Percentiles rank a stretch among this genome's conserved stretches.
Evolutionary conservation across 306 rosid species (phyloP).

Genomic region (Canavalia gladiata): DNA sequence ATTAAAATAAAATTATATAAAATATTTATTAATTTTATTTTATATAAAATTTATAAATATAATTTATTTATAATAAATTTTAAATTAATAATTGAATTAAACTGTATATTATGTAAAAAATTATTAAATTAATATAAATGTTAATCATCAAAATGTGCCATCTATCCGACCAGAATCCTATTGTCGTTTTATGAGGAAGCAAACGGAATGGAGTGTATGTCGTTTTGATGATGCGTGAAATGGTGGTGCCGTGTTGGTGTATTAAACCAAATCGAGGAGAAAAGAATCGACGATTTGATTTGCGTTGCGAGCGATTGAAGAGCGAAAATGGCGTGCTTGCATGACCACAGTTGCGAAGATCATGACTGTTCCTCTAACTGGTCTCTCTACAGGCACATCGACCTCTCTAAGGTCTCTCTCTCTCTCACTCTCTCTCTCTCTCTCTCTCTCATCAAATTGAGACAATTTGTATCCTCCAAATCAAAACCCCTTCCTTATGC

Average conservation of each 20-base stretch:
- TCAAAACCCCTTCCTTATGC: too few relatives aligned
- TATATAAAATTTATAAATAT: too few relatives aligned
- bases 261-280: neutral
- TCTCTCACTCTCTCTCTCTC: neutral
- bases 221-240: neutral
- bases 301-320: neutral
- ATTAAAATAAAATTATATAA: too few relatives aligned
- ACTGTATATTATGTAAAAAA: too few relatives aligned
- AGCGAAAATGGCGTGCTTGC: slow-evolving; percentile 85
- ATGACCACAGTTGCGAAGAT: slow-evolving; percentile 96
- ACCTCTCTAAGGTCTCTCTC: slow-evolving; percentile 76
- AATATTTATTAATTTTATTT: too few relatives aligned
- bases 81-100: too few relatives aligned
- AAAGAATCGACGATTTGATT: slow-evolving; percentile 7
- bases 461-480: neutral
- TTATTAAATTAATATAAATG: too few relatives aligned
- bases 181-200: neutral
- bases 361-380: slow-evolving; percentile 91
- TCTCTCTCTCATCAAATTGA: neutral
- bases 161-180: neutral
- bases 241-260: neutral
- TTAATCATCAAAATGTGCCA: too few relatives aligned
- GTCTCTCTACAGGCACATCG: slow-evolving; percentile 91
- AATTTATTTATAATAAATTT: too few relatives aligned
- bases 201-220: neutral